These are phyloP conservation scores for Fusarium siculi DNA, from an alignment of 2,329 filamentous ascomycete genomes.

Conservation along the genomic window DNA sequence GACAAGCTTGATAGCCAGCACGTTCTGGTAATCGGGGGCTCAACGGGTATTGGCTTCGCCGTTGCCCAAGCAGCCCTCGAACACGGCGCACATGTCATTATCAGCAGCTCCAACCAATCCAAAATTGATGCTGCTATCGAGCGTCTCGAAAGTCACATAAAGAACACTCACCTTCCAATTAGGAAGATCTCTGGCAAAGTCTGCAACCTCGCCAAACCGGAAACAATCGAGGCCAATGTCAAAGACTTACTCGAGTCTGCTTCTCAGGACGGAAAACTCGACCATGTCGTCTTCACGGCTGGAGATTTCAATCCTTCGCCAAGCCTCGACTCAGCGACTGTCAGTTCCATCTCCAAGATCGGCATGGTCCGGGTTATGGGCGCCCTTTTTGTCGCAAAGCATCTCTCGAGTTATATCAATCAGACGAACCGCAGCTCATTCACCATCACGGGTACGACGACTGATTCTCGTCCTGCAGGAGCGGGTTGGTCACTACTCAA, in stretches of 20 bases:
- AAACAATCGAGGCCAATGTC: neutral
- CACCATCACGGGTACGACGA: neutral
- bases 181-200: neutral
- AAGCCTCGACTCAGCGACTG: neutral
- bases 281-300: neutral
- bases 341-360: neutral
- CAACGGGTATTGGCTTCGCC: neutral
- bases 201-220: neutral
- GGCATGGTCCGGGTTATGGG: neutral
- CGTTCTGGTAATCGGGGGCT: neutral
- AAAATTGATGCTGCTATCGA: neutral
- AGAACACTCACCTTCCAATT: rapidly evolving
- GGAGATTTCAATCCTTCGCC: neutral
- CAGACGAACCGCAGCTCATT: neutral
- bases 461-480: neutral
- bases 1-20: neutral
- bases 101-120: neutral
- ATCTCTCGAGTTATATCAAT: neutral
- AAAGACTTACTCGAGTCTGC: neutral
- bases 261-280: neutral
- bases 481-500: rapidly evolving
- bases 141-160: rapidly evolving
- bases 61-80: neutral
- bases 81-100: neutral
- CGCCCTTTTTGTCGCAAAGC: neutral